Evolutionary conservation across 257 asterid species (phyloP).

Genomic region (Ligustrum vulgare): DNA sequence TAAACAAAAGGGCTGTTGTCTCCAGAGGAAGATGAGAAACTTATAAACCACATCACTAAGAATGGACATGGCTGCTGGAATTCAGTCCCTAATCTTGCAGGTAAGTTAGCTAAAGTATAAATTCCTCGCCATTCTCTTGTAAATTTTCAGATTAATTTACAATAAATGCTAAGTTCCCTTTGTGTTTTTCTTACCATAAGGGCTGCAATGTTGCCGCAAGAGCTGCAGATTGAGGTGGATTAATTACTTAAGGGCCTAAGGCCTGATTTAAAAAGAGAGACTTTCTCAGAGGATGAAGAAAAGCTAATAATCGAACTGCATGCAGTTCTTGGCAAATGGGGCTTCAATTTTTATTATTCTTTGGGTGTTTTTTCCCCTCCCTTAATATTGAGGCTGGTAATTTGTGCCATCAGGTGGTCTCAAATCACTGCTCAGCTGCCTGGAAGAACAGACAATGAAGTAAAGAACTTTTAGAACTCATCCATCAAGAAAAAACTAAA

Average conservation of each 20-base stretch:
- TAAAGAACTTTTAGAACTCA: constrained; percentile 58
- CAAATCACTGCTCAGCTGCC: constrained; percentile 58
- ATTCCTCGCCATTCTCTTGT: neutral
- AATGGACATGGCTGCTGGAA: constrained; percentile 94
- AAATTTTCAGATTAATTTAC: neutral
- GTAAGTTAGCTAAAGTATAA: constrained; percentile 23
- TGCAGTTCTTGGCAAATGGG: constrained; percentile 86
- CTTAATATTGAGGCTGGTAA: neutral
- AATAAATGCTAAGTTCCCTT: neutral
- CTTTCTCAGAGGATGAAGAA: constrained; percentile 77
- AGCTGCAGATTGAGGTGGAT: constrained; percentile 88
- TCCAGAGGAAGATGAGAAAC: constrained; percentile 90
- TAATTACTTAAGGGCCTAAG: constrained; percentile 76
- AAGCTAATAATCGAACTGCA: constrained; percentile 67
- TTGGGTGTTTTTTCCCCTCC: too few species aligned
- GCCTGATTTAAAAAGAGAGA: constrained; percentile 86
- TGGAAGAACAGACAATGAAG: constrained; percentile 61
- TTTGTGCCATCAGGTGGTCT: constrained; percentile 42
- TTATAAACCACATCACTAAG: constrained; percentile 61
- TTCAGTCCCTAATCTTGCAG: constrained; percentile 87
- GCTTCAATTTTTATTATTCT: neutral
- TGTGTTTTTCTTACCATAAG: constrained; percentile 16
- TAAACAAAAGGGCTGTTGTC: constrained; percentile 89
- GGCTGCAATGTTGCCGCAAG: constrained; percentile 86
- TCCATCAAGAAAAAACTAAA: constrained; percentile 51